Evolutionary conservation across 768 basidiomycete genomes (phyloP).

Genomic region (Leccinum truebloodii): DNA sequence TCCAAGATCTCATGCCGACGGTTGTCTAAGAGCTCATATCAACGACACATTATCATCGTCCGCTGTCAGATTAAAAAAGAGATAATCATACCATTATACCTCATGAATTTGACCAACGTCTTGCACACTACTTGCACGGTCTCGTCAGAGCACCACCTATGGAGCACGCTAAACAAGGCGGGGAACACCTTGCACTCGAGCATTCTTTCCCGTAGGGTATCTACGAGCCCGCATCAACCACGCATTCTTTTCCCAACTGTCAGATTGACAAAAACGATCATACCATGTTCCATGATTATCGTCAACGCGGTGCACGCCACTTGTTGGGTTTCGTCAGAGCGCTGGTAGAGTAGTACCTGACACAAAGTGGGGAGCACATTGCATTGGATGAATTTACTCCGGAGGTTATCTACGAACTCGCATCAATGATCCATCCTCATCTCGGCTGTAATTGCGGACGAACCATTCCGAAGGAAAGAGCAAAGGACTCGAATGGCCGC

Average conservation of each 20-base stretch:
- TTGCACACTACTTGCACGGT: rapidly evolving
- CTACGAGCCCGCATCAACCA: no score
- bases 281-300: no score
- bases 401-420: conserved; percentile 18
- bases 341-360: conserved; percentile 21
- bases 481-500: conserved; percentile 28
- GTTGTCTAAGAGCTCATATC: conserved; percentile 12
- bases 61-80: no score
- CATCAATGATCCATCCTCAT: neutral
- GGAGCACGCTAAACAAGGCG: rapidly evolving
- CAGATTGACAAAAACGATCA: no score
- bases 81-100: no score
- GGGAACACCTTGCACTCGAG: no score
- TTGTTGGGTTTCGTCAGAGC: neutral
- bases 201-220: no score
- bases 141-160: rapidly evolving
- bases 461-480: conserved; percentile 24
- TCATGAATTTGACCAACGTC: no score
- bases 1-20: no score
- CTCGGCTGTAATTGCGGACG: neutral
- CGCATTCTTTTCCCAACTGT: no score
- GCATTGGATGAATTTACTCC: conserved; percentile 13
- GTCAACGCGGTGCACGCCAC: no score
- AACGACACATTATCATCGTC: neutral
- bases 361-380: conserved; percentile 17